These are phyloP conservation scores for Thuja plicata DNA, from an alignment of 83 land plant species.

Conservation along the genomic window DNA sequence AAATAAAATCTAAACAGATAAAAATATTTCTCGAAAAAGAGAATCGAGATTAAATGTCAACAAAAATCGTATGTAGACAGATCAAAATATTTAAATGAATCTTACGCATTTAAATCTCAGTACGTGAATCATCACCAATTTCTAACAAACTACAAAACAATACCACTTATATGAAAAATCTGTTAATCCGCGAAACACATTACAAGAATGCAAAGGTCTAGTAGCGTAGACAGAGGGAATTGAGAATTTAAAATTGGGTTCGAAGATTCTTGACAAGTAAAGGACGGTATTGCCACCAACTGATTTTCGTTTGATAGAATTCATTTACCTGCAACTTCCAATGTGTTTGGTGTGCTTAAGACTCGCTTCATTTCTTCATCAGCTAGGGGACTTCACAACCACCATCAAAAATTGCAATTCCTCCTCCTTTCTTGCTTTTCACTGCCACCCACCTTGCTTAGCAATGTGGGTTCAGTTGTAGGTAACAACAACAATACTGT, in stretches of 20 bases:
- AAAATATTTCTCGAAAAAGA: too few relatives aligned
- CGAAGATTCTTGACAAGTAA: not conserved
- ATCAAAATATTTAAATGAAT: too few relatives aligned
- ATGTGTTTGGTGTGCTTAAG: not conserved
- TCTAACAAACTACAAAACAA: too few relatives aligned
- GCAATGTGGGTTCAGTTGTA: not conserved
- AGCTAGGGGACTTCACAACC: not conserved
- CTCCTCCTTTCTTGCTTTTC: not conserved
- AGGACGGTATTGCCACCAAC: not conserved
- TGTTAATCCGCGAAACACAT: too few relatives aligned
- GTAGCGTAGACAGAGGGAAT: not conserved
- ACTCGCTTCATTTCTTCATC: not conserved
- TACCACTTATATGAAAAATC: too few relatives aligned
- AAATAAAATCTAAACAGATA: too few relatives aligned
- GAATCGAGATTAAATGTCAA: too few relatives aligned
- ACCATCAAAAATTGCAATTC: not conserved
- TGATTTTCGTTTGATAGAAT: not conserved
- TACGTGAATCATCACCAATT: too few relatives aligned
- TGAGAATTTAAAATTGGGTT: not conserved
- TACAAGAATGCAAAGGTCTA: too few relatives aligned
- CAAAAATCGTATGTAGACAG: too few relatives aligned
- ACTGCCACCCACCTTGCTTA: slow-evolving; percentile 1
- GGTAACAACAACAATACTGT: slow-evolving; percentile 2
- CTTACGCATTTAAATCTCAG: too few relatives aligned
- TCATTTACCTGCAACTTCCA: slow-evolving; percentile 4